Evolutionary conservation across 2,329 filamentous ascomycete genomes (phyloP), one percentile per base, ranked within the genome.

Genomic region (Colletotrichum melonis): DNA sequence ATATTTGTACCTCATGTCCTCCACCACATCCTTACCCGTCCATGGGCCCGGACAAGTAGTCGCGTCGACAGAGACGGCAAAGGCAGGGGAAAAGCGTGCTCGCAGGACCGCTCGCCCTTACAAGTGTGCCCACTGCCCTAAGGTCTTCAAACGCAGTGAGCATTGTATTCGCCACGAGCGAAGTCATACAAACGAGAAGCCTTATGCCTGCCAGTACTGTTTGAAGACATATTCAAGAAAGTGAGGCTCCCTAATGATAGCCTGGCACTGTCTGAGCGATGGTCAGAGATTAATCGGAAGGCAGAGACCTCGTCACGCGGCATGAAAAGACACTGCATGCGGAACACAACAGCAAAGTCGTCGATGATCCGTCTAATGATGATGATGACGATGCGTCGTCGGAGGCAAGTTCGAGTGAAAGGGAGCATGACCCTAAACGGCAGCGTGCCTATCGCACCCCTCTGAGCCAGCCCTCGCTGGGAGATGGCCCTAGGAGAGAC

Each of bases 111-210:
- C 42, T 26, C 22, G n/a, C 32, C 38, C 55, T 28, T 52, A 59
- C 22, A 54, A 35, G 30, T 66, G 52, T 12, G 35, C 32, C 6
- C 19, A 65, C 7, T 65, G 54, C 2, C 32, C 54, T 14, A 69
- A 69, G 12, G 14, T 30, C 42, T 69, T 69, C 38, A 59, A 66
- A 30, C 54, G 62, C 22, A 66, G 54, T 28, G 67, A 66, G 38
- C 60, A 69, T 8, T 54, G 59, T 16, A 54, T 69, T 6, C 54
- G 38, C 12, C 54, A 59, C 11, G 54, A 69, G 54, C 38, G 62
- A 32, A 52, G 28, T 16, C 67, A 58, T 38, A 54, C 60, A 12
- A 69, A 66, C 3, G 38, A 66, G 42, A 54, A 69, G 67, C 38
- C 62, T 16, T 65, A 57, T 14, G 22, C 52, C 7, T 69, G 60